phyloP scores from a whole-genome alignment of 441 rosid species.

The Capsella rubella region DNA sequence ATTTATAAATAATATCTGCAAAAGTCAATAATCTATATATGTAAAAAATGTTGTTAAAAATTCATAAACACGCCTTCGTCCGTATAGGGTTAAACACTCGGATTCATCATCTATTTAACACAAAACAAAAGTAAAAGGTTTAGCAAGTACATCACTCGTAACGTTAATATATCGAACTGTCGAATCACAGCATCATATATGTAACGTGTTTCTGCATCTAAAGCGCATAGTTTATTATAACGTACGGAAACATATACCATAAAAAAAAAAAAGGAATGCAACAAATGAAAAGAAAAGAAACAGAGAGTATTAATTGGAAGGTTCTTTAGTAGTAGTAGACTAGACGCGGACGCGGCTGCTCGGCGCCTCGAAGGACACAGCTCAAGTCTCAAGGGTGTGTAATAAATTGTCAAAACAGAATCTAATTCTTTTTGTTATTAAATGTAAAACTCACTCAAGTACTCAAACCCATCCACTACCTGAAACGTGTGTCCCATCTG shows the following conservation, averaged over 20 bases:
- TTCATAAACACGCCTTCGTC: no score
- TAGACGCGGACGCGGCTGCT: constrained; percentile 40
- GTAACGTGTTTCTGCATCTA: neutral
- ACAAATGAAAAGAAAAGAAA: neutral
- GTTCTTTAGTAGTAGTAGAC: neutral
- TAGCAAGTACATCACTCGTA: no score
- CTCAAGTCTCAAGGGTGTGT: constrained; percentile 19
- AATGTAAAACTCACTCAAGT: neutral
- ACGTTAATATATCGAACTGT: no score
- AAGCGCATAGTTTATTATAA: neutral
- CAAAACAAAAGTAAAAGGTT: no score
- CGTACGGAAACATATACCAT: neutral
- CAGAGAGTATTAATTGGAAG: constrained; percentile 12
- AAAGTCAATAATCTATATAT: no score
- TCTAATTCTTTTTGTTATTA: constrained; percentile 22
- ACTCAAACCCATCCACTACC: neutral
- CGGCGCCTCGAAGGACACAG: constrained; percentile 38
- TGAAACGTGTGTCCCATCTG: constrained; percentile 36
- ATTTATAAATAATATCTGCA: no score
- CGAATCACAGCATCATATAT: no score
- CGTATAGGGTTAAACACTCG: no score
- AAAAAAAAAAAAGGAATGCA: neutral
- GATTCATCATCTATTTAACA: no score
- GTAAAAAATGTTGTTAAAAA: no score
- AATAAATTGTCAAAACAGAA: constrained; percentile 39